These are phyloP conservation scores for Cyberlindnera maclurae DNA, from an alignment of 805 yeast species.

Conservation along the genomic window DNA sequence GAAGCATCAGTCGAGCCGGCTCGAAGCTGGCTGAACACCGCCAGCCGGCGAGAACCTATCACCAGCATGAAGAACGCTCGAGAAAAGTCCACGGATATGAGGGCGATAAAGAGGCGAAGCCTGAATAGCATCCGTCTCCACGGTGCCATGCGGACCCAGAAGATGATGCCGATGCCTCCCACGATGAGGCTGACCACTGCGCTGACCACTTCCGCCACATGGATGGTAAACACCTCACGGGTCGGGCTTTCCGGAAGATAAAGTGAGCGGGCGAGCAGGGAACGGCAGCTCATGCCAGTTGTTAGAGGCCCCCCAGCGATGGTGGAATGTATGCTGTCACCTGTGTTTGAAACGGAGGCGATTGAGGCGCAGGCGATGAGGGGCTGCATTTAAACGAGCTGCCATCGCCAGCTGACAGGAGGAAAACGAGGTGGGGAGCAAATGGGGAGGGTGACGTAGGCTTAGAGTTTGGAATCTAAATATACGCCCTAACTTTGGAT, in stretches of 20 bases:
- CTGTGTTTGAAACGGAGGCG: no score
- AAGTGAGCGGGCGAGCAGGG: background rate
- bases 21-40: background rate
- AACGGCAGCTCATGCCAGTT: no score
- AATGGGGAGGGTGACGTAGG: no score
- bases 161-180: conserved; percentile 11
- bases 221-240: conserved; percentile 6
- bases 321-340: no score
- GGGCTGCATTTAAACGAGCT: no score
- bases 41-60: conserved; percentile 3
- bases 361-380: no score
- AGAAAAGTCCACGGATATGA: conserved; percentile 15
- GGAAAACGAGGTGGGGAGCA: no score
- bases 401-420: no score
- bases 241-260: conserved; percentile 1
- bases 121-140: conserved; percentile 18
- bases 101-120: conserved; percentile 11
- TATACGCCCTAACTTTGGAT: no score
- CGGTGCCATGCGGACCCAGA: conserved; percentile 21
- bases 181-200: conserved; percentile 11
- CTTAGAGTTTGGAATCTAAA: no score
- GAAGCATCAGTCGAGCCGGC: no score
- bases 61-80: conserved; percentile 11
- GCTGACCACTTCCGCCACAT: conserved; percentile 7
- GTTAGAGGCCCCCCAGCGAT: no score